phyloP scores from a whole-genome alignment of 352 stramenopile species.

The Phytophthora nicotianae region DNA sequence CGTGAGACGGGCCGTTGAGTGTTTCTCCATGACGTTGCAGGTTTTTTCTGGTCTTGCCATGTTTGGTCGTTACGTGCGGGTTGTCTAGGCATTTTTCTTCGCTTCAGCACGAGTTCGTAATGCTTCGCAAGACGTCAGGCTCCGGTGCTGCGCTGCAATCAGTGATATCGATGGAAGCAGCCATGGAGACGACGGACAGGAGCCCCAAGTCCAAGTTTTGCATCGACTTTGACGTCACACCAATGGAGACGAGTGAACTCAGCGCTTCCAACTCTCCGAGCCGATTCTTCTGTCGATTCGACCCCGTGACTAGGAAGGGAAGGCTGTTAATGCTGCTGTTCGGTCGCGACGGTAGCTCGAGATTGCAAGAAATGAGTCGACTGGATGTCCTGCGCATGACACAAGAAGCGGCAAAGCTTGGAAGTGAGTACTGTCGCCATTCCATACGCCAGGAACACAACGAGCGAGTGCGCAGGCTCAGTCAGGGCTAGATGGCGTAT shows the following conservation, averaged over 20 bases:
- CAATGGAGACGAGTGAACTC: conserved; percentile 27
- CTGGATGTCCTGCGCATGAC: conserved; percentile 60
- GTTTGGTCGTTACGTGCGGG: conserved; percentile 7
- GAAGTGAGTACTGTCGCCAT: conserved; percentile 7
- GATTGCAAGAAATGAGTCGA: conserved; percentile 55
- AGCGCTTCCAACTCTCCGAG: conserved; percentile 32
- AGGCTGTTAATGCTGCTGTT: conserved; percentile 50
- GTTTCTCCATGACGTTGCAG: conserved; percentile 5
- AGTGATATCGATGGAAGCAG: conserved; percentile 8
- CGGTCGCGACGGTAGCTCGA: conserved; percentile 46
- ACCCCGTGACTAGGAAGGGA: conserved; percentile 37
- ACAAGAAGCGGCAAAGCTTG: conserved; percentile 49
- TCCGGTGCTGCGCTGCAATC: conserved; percentile 5
- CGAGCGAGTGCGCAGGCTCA: conserved; percentile 6
- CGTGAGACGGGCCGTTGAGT: conserved; percentile 15
- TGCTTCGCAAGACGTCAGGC: conserved; percentile 18
- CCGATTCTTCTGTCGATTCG: conserved; percentile 44
- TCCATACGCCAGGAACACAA: conserved; percentile 9
- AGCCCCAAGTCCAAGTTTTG: conserved; percentile 29
- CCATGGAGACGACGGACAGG: conserved; percentile 23
- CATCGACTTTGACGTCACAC: conserved; percentile 26
- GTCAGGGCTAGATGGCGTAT: conserved; percentile 13
- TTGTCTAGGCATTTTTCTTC: not conserved
- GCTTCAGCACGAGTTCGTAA: conserved; percentile 6
- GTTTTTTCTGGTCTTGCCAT: conserved; percentile 12